Evolutionary conservation across 768 basidiomycete genomes (phyloP), one percentile per base, ranked within the genome.

Genomic region (Filobasidium wieringae): DNA sequence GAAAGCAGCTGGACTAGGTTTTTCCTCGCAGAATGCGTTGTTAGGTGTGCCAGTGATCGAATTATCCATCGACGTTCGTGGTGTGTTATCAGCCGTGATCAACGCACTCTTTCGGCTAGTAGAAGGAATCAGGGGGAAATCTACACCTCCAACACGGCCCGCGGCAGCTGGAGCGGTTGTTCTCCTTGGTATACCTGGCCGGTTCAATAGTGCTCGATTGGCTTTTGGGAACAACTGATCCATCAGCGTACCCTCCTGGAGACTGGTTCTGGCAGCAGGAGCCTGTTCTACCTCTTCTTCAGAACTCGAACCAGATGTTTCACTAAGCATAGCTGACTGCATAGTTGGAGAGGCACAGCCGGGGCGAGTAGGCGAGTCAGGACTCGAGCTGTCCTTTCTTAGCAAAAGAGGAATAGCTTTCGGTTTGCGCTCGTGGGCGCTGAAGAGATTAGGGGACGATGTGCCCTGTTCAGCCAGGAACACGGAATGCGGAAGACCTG

Each of bases 1-100:
- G 60, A 77, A 77, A 1, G 75, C 75, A 1, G 75, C 74, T 12
- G 72, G 72, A 55, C 67, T 69, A 1, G 72, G 72, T 27, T 60
- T 65, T 52, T 66, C 61, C 33, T 66, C 62, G 4, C 45, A 63
- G 50, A 73, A 71, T 4, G 55, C 51, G 29, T 53, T 53, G 6
- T 36, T 31, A 3, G 59, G 59, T 6, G 59, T 59, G 19, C 34
- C 58, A 26, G 53, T 53, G 24, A 37, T 52, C 9, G 19, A 27
- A 14, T 39, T 52, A 24, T 27, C 17, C 29, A 45, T 39, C 1
- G 53, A 51, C 15, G 41, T 2, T 43, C 40, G 19, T 26, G 51
- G 27, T 11, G 52, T n/a, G 5, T 32, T 24, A 27, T 19, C 22
- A 22, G 43, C 43, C 22, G 22, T 47, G 15, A 27, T 24, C 5